These are phyloP conservation scores for Pyrus betulifolia DNA, from an alignment of 306 rosid species.

Conservation along the genomic window DNA sequence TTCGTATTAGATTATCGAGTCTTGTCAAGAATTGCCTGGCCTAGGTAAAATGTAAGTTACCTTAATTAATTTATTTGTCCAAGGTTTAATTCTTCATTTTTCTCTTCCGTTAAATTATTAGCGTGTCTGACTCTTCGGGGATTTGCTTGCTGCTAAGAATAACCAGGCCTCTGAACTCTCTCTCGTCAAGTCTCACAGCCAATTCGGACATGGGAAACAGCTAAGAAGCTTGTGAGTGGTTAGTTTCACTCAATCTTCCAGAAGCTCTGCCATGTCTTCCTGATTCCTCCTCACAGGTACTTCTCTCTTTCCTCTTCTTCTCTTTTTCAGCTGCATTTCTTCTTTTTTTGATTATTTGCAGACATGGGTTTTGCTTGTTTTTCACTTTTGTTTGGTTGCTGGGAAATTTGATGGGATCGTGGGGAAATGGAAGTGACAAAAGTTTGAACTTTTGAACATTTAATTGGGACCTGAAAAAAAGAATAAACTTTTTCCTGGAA, in stretches of 20 bases:
- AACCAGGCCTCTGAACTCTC: neutral
- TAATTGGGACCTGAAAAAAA: neutral
- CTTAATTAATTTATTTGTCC: neutral
- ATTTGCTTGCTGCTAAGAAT: neutral
- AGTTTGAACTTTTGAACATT: neutral
- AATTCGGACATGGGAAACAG: neutral
- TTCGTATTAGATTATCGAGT: no score
- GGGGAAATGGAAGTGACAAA: neutral
- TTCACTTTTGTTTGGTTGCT: neutral
- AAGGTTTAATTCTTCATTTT: neutral
- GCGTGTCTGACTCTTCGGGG: neutral
- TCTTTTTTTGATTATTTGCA: neutral
- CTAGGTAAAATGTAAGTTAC: no score
- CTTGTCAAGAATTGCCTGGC: no score
- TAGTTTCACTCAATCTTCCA: neutral
- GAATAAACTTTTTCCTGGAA: neutral
- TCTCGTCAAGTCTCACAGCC: neutral
- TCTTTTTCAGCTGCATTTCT: neutral
- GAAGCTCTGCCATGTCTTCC: neutral
- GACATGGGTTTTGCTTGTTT: neutral
- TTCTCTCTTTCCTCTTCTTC: neutral
- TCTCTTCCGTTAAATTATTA: neutral
- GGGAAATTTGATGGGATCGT: neutral
- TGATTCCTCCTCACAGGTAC: slow-evolving; percentile 1
- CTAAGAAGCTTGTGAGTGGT: neutral